These are phyloP conservation scores for Pestalotiopsis sp. DNA, from an alignment of 2,329 filamentous ascomycete genomes.

Conservation along the genomic window DNA sequence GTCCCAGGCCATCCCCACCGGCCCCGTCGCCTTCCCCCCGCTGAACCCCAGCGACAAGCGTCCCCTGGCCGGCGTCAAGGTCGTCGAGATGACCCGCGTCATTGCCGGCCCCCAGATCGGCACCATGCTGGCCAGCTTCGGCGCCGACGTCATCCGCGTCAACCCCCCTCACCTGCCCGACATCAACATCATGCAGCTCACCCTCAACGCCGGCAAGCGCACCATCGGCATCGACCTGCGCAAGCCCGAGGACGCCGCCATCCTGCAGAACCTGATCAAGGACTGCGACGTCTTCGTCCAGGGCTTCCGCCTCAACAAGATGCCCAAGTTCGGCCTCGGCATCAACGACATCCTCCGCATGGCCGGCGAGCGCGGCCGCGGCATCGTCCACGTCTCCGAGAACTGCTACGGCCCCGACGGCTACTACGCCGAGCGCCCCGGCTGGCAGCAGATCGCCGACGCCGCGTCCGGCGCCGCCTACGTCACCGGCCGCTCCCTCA, in stretches of 20 bases:
- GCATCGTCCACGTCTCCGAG: slow-evolving; percentile 48
- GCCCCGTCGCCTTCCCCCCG: slow-evolving; percentile 31
- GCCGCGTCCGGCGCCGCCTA: slow-evolving; percentile 32
- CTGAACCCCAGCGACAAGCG: slow-evolving; percentile 28
- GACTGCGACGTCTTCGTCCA: slow-evolving; percentile 55
- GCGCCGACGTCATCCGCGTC: slow-evolving; percentile 46
- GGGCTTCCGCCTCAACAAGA: slow-evolving; percentile 47
- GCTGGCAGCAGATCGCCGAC: slow-evolving; percentile 53
- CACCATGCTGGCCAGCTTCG: slow-evolving; percentile 40
- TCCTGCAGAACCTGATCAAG: slow-evolving; percentile 40
- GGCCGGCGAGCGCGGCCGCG: slow-evolving; percentile 38
- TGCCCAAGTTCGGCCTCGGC: slow-evolving; percentile 42
- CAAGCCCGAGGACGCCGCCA: slow-evolving; percentile 36
- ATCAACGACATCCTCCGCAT: slow-evolving; percentile 39
- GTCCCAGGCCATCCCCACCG: slow-evolving; percentile 33
- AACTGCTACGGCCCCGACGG: slow-evolving; percentile 52
- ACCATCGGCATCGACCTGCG: slow-evolving; percentile 48
- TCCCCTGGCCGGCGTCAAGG: slow-evolving; percentile 45
- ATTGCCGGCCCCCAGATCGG: slow-evolving; percentile 49
- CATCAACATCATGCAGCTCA: slow-evolving; percentile 38
- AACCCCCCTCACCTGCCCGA: slow-evolving; percentile 43
- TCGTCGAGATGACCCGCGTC: slow-evolving; percentile 50
- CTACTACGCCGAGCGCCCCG: slow-evolving; percentile 42
- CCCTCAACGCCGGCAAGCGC: slow-evolving; percentile 47
- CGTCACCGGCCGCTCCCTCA: slow-evolving; percentile 29